Percentiles rank a stretch among this genome's conserved stretches.
phyloP scores from a whole-genome alignment of 148 eudicot genomes.

The Persicaria tinctoria region DNA sequence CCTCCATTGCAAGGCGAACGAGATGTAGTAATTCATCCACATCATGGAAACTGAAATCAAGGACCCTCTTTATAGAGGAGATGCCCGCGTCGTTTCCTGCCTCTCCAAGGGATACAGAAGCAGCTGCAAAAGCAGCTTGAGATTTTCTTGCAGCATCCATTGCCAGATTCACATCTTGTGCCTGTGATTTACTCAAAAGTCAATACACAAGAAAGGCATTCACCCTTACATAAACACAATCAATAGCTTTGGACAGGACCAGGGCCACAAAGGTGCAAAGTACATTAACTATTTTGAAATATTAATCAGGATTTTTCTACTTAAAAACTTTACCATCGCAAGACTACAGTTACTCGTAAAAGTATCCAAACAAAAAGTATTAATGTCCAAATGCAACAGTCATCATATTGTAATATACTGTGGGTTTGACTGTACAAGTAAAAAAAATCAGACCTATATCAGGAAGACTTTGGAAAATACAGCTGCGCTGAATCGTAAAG shows the following conservation, averaged over 20 bases:
- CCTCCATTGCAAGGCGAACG: slow-evolving; percentile 36
- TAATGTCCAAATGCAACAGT: too few relatives aligned
- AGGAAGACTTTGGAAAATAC: background rate
- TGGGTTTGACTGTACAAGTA: too few relatives aligned
- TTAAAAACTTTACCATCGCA: background rate
- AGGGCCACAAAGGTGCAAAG: background rate
- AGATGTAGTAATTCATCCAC: slow-evolving; percentile 30
- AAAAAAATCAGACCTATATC: background rate
- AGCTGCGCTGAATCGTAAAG: background rate
- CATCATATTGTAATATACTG: too few relatives aligned
- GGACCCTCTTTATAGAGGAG: slow-evolving; percentile 28
- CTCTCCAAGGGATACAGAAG: slow-evolving; percentile 22
- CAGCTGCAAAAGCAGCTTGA: slow-evolving; percentile 31
- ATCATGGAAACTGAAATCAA: slow-evolving; percentile 47
- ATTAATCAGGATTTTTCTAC: background rate
- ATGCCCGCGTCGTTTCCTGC: slow-evolving; percentile 31
- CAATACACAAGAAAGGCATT: too few relatives aligned
- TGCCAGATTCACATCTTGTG: slow-evolving; percentile 29
- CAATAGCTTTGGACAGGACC: background rate
- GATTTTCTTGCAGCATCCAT: slow-evolving; percentile 42
- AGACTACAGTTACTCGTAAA: background rate
- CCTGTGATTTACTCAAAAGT: slow-evolving; percentile 18
- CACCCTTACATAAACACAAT: background rate
- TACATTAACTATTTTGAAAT: background rate
- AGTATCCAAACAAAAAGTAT: too few relatives aligned